Percentiles rank a stretch among this genome's conserved stretches.
Evolutionary conservation across 768 basidiomycete genomes (phyloP).

Genomic region (Boletus barrowsii): DNA sequence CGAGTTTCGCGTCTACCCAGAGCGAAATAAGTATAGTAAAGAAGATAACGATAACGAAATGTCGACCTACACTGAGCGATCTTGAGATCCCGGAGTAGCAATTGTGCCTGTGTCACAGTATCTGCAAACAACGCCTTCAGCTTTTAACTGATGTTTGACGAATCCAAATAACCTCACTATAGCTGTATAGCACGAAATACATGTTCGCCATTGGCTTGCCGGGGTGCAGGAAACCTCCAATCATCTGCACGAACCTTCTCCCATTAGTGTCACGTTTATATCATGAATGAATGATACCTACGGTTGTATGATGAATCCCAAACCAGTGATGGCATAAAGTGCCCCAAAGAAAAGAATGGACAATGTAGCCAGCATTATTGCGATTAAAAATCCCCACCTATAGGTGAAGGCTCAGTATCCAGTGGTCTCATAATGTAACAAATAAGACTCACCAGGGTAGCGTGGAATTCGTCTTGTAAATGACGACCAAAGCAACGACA

Average conservation of each 20-base stretch:
- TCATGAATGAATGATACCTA: conserved; percentile 9
- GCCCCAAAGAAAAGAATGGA: conserved; percentile 56
- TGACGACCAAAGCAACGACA: conserved; percentile 51
- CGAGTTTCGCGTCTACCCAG: conserved; percentile 52
- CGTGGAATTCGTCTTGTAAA: conserved; percentile 51
- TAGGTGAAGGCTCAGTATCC: neutral
- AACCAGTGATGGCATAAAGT: conserved; percentile 49
- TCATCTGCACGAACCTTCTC: conserved; percentile 35
- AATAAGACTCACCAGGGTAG: conserved; percentile 44
- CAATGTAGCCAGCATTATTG: conserved; percentile 46
- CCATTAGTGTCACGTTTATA: neutral
- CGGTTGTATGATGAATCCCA: conserved; percentile 24
- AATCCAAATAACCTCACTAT: conserved; percentile 32
- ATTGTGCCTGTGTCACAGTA: conserved; percentile 47
- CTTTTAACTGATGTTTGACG: conserved; percentile 40
- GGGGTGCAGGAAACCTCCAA: conserved; percentile 34
- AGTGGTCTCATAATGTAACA: neutral
- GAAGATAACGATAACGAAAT: neutral
- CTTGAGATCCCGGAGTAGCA: conserved; percentile 57
- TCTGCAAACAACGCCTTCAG: conserved; percentile 36
- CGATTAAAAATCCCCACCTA: conserved; percentile 49
- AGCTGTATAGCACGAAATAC: conserved; percentile 44
- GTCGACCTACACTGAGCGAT: conserved; percentile 27
- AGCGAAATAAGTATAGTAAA: conserved; percentile 36
- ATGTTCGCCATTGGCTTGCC: conserved; percentile 45